phyloP scores from a whole-genome alignment of 2,329 filamentous ascomycete species.

The Fusarium phyllophilum region DNA sequence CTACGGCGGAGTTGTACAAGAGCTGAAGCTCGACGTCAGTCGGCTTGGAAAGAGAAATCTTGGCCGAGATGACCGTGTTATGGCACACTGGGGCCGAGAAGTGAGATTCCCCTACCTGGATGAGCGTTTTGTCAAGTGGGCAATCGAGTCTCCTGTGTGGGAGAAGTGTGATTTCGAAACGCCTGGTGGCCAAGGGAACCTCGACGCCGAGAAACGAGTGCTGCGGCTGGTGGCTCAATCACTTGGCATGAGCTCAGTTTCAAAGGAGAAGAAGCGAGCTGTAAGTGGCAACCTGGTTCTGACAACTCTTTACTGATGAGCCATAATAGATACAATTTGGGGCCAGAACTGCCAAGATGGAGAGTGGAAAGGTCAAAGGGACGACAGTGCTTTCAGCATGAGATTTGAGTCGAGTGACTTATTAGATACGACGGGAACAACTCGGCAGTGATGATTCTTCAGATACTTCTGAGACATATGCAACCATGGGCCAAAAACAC shows the following conservation, averaged over 20 bases:
- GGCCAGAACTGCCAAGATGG: conserved; percentile 84
- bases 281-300: conserved; percentile 59
- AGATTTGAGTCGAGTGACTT: conserved; percentile 41
- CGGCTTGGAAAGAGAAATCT: conserved; percentile 94
- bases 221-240: conserved; percentile 80
- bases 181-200: conserved; percentile 44
- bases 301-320: conserved; percentile 15
- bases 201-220: conserved; percentile 85
- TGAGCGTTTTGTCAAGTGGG: conserved; percentile 85
- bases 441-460: conserved; percentile 72
- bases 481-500: conserved; percentile 33
- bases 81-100: conserved; percentile 89
- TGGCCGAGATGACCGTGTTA: conserved; percentile 90
- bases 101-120: conserved; percentile 92
- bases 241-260: conserved; percentile 76
- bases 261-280: conserved; percentile 91
- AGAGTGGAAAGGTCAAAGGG: conserved; percentile 73
- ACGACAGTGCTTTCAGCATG: conserved; percentile 66
- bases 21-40: conserved; percentile 85
- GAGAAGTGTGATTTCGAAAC: conserved; percentile 90
- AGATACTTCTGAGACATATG: conserved; percentile 78
- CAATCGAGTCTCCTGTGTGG: conserved; percentile 77
- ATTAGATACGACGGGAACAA: not conserved
- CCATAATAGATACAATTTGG: conserved; percentile 78
- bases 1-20: conserved; percentile 77